Evolutionary conservation across 1,284 basidiomycete genomes (phyloP).

Genomic region (Puccinia triticina): DNA sequence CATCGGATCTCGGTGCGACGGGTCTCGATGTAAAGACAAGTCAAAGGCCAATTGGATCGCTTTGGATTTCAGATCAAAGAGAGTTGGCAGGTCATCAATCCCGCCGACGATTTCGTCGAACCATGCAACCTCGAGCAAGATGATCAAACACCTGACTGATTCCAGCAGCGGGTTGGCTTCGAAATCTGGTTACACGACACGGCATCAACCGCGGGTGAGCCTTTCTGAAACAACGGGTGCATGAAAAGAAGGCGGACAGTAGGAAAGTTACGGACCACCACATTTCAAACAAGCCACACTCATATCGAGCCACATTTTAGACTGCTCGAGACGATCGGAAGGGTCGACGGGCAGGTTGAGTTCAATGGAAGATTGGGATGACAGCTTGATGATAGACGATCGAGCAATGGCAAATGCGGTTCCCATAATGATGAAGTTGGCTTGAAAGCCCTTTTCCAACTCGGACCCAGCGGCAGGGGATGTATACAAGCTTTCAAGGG

Average conservation of each 20-base stretch:
- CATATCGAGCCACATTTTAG: conserved; percentile 36
- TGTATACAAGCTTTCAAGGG: conserved; percentile 20
- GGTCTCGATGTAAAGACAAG: conserved; percentile 41
- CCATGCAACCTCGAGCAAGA: conserved; percentile 45
- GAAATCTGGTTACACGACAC: conserved; percentile 36
- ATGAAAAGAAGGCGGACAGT: background rate
- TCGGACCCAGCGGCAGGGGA: background rate
- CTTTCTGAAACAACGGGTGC: too few relatives aligned
- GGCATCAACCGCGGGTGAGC: background rate
- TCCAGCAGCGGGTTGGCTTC: conserved; percentile 39
- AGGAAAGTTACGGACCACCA: conserved; percentile 29
- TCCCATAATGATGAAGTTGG: conserved; percentile 38
- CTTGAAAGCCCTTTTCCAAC: background rate
- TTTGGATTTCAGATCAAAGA: conserved; percentile 48
- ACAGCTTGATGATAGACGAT: conserved; percentile 31
- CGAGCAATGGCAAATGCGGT: conserved; percentile 40
- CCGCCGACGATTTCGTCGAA: conserved; percentile 46
- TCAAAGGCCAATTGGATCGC: conserved; percentile 46
- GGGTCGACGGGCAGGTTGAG: conserved; percentile 8
- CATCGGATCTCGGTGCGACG: conserved; percentile 40
- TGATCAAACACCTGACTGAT: conserved; percentile 41
- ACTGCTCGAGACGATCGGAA: conserved; percentile 32
- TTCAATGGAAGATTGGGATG: conserved; percentile 6
- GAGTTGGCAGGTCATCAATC: conserved; percentile 24
- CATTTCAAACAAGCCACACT: conserved; percentile 49